These are phyloP conservation scores for Boletellus deceptivus DNA, from an alignment of 1,284 basidiomycete species.

Conservation along the genomic window DNA sequence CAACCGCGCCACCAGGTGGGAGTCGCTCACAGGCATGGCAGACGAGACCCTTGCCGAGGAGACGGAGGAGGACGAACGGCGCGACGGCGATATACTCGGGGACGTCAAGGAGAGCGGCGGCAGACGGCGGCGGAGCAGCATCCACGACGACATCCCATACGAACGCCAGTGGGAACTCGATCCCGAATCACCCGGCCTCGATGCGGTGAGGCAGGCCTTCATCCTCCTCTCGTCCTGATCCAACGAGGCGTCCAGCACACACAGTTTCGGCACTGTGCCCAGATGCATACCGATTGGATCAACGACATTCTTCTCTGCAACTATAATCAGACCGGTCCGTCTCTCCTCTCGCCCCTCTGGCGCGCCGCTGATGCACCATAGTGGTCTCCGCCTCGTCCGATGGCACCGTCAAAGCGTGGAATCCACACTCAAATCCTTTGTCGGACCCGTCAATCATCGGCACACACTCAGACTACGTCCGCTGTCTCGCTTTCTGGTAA, in stretches of 20 bases:
- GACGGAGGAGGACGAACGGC: constrained; percentile 48
- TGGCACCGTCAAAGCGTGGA: constrained; percentile 93
- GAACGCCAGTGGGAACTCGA: constrained; percentile 84
- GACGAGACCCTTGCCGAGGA: constrained; percentile 68
- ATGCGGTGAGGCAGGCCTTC: constrained; percentile 44
- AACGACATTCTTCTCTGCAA: constrained; percentile 95
- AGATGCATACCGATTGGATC: constrained; percentile 93
- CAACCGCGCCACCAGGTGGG: constrained; percentile 53
- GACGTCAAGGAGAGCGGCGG: constrained; percentile 52
- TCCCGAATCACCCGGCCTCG: constrained; percentile 41
- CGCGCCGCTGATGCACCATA: constrained; percentile 26
- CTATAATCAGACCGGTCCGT: constrained; percentile 80
- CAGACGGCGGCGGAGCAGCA: constrained; percentile 38
- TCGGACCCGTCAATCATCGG: constrained; percentile 73
- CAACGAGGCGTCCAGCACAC: constrained; percentile 39
- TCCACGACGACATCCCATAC: constrained; percentile 47
- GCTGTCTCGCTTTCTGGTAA: constrained; percentile 79
- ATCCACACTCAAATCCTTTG: constrained; percentile 64
- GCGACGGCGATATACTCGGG: constrained; percentile 73
- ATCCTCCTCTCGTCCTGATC: constrained; percentile 4
- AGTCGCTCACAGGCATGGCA: constrained; percentile 76
- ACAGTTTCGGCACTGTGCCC: constrained; percentile 79
- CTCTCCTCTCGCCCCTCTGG: constrained; percentile 16
- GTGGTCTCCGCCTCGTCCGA: constrained; percentile 96
- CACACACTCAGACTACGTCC: constrained; percentile 90